Base-by-base conservation (phyloP, 495 filamentous ascomycete species). In the Hypoxylon fragiforme region DNA sequence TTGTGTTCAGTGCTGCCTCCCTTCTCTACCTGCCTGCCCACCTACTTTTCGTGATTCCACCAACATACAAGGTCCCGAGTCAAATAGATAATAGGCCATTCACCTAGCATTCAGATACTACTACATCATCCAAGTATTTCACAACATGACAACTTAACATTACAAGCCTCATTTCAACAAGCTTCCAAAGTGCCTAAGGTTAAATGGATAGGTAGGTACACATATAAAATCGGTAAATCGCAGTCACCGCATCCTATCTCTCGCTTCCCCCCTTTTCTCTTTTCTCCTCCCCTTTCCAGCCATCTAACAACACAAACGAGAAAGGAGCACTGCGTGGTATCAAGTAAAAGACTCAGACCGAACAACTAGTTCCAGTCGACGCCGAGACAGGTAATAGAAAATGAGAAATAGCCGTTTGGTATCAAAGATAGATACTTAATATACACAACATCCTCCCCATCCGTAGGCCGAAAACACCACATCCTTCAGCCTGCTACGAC, bases 241-340 rank as follows among this genome's bases (percentile, higher is more conserved):
- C 3, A 19, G 12, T 22, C 16, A 40, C 16, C 16, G 18, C 12
- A 4, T 28, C 2, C 24, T 11, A 24, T 40, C 21, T 31, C 35
- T 30, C 36, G 1, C 18, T 31, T n/a, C n/a, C n/a, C n/a, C n/a
- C n/a, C n/a, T n/a, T n/a, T n/a, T n/a, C n/a, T n/a, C n/a, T n/a
- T n/a, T n/a, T n/a, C n/a, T n/a, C n/a, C n/a, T n/a, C n/a, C 22
- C 19, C 21, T 30, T 6, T 21, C 38, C 11, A 14, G 20, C 14
- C 31, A 5, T 11, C 11, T 5, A 16, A 37, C 22, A 28, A 41
- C 34, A 36, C n/a, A 36, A 51, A 57, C 26, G 21, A 57, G 16
- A 43, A 19, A 26, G 12, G 28, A n/a, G n/a, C 5, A 40, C n/a
- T 7, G 32, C 13, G 36, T 54, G 57, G 57, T 60, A 60, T 60